These are phyloP conservation scores for Sextonia rubra DNA, from an alignment of 164 flowering plant species.

Conservation along the genomic window DNA sequence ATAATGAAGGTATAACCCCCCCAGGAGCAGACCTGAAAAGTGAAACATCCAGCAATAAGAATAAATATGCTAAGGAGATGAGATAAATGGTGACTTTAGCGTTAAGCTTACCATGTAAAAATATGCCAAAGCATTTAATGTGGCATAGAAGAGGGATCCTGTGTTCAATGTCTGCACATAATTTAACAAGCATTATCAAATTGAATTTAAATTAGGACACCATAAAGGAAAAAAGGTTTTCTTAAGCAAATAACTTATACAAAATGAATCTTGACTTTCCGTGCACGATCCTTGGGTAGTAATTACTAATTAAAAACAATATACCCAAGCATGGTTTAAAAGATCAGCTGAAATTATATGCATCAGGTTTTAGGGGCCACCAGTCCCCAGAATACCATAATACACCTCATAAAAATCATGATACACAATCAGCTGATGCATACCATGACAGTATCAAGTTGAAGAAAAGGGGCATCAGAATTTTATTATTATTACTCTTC, in stretches of 20 bases:
- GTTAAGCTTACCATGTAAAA: slow-evolving; percentile 81
- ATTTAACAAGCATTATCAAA: slow-evolving; percentile 5
- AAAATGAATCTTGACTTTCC: neutral
- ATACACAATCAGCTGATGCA: too few species aligned
- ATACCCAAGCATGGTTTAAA: too few species aligned
- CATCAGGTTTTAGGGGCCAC: too few species aligned
- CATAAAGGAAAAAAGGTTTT: neutral
- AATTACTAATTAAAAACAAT: too few species aligned
- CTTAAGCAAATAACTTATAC: neutral
- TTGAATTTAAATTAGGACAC: neutral
- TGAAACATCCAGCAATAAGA: neutral
- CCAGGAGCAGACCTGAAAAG: slow-evolving; percentile 95
- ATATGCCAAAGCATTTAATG: slow-evolving; percentile 83
- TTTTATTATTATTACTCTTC: too few species aligned
- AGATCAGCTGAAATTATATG: too few species aligned
- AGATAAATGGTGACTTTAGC: slow-evolving; percentile 7
- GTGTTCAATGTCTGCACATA: slow-evolving; percentile 90
- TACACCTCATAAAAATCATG: too few species aligned
- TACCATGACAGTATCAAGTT: too few species aligned
- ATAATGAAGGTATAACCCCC: slow-evolving; percentile 99
- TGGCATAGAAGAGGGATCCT: slow-evolving; percentile 96
- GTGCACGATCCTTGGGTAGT: neutral
- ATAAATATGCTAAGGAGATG: neutral
- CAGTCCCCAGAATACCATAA: too few species aligned
- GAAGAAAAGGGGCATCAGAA: too few species aligned